phyloP scores from a whole-genome alignment of 78 protist genomes.

The Dictyostelium firmibasis region DNA sequence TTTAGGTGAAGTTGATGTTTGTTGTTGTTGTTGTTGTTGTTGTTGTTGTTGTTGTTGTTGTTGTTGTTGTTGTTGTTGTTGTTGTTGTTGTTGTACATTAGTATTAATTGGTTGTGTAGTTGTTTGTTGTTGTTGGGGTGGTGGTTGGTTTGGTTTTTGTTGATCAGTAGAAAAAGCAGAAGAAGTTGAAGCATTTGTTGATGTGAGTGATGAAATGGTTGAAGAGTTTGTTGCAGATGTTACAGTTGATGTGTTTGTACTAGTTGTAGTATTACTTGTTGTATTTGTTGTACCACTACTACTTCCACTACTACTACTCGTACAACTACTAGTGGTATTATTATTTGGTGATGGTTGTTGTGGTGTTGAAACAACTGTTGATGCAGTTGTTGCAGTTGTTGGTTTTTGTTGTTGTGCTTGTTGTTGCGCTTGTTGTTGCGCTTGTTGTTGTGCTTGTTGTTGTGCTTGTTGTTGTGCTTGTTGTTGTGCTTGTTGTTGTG shows the following conservation, averaged over 20 bases:
- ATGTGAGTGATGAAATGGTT: neutral
- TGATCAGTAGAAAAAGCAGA: neutral
- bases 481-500: neutral
- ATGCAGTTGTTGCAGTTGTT: neutral
- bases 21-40: constrained; percentile 34
- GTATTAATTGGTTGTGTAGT: neutral
- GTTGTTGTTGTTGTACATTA: neutral
- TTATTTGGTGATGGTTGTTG: neutral
- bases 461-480: constrained; percentile 10
- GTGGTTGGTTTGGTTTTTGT: neutral
- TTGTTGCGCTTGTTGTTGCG: neutral
- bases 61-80: constrained; percentile 27
- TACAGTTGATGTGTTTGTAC: constrained; percentile 20
- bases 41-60: neutral
- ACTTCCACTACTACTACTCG: neutral
- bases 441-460: neutral
- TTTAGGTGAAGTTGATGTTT: neutral
- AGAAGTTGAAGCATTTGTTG: neutral
- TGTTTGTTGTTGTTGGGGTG: neutral
- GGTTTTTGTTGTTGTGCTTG: neutral
- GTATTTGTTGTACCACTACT: neutral
- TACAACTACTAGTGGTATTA: neutral
- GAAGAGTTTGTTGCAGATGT: neutral
- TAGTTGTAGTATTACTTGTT: neutral
- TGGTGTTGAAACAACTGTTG: neutral